Evolutionary conservation across 148 eudicot genomes (phyloP).

Genomic region (Chenopodium berlandieri): DNA sequence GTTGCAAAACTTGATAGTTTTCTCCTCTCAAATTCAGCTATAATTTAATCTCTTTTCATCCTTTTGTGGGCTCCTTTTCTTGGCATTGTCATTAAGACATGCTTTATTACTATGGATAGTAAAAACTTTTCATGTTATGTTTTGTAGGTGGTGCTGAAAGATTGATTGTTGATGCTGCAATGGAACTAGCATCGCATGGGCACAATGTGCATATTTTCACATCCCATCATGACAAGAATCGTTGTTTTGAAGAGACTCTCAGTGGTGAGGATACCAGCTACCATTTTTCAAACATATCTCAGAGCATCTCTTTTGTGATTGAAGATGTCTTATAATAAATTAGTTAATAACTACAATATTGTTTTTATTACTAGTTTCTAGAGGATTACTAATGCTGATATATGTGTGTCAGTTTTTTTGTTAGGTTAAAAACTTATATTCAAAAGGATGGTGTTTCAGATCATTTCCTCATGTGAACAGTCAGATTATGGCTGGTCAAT

Average conservation of each 20-base stretch:
- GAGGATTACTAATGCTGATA: neutral
- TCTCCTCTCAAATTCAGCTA: neutral
- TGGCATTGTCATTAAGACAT: neutral
- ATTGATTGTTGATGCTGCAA: slow-evolving; percentile 93
- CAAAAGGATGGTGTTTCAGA: too few species aligned
- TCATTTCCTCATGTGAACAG: too few species aligned
- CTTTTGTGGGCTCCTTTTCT: neutral
- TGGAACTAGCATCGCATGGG: slow-evolving; percentile 75
- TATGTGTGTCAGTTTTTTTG: neutral
- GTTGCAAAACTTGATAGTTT: neutral
- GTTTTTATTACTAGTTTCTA: neutral
- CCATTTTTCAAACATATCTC: neutral
- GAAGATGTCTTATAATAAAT: neutral
- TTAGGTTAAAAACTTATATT: neutral
- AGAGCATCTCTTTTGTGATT: neutral
- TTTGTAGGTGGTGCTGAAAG: slow-evolving; percentile 93
- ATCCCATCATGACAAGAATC: slow-evolving; percentile 75
- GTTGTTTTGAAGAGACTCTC: slow-evolving; percentile 93
- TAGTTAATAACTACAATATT: neutral
- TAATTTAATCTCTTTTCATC: neutral
- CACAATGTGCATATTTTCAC: slow-evolving; percentile 85
- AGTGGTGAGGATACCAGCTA: slow-evolving; percentile 42
- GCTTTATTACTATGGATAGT: neutral
- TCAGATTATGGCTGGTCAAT: too few species aligned
- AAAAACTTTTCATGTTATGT: neutral